Percentiles rank a stretch among this genome's conserved stretches.
These are phyloP conservation scores for Plasmopara halstedii DNA, from an alignment of 352 stramenopile species.

Conservation along the genomic window DNA sequence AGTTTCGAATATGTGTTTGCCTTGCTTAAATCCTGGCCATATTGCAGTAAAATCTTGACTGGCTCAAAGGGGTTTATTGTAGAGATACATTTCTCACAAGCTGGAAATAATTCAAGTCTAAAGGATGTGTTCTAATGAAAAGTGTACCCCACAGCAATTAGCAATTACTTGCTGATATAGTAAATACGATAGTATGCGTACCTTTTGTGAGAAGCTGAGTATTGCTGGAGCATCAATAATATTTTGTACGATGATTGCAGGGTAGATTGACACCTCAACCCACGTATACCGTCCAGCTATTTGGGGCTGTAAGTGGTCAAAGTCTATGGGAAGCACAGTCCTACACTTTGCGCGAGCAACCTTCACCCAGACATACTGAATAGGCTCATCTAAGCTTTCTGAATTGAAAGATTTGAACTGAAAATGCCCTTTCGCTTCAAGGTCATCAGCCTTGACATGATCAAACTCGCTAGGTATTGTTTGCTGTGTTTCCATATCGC, in stretches of 20 bases:
- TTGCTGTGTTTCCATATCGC: conserved; percentile 8
- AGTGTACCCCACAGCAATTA: too few species aligned
- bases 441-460: conserved; percentile 29
- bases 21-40: conserved; percentile 1
- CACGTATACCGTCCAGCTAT: conserved; percentile 39
- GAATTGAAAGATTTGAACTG: conserved; percentile 19
- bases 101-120: conserved; percentile 15
- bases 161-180: too few species aligned
- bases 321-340: conserved; percentile 37
- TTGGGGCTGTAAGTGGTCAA: conserved; percentile 32
- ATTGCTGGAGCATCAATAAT: conserved; percentile 19
- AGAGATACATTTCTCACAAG: conserved; percentile 19
- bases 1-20: background rate
- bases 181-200: conserved; percentile 6
- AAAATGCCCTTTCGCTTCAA: conserved; percentile 12
- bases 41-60: conserved; percentile 14
- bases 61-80: conserved; percentile 34
- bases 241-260: conserved; percentile 37
- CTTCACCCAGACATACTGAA: conserved; percentile 32
- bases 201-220: conserved; percentile 34
- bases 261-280: conserved; percentile 43
- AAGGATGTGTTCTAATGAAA: conserved; percentile 6
- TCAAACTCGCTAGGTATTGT: conserved; percentile 41
- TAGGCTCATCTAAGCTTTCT: conserved; percentile 6
- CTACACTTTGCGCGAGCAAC: conserved; percentile 27